A percentile compares a stretch with the other conserved stretches of the same genome.
Conservation (phyloP, 2,329 filamentous ascomycete species). For the Bisporella sp. region DNA sequence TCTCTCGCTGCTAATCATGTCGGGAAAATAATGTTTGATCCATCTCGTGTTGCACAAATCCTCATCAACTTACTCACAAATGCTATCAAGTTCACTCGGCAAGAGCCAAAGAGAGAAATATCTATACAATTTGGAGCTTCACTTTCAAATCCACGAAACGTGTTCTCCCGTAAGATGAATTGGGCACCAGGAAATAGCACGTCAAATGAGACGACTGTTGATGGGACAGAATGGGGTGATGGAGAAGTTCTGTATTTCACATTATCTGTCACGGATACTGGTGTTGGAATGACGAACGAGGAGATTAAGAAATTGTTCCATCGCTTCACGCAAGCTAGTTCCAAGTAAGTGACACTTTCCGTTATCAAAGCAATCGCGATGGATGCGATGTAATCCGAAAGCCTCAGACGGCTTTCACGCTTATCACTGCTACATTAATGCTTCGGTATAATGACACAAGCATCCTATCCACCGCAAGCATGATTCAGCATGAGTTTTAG, state of each 20-base stretch:
- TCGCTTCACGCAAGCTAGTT: constrained; percentile 70
- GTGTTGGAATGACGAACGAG: constrained; percentile 60
- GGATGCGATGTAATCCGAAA: too few relatives aligned
- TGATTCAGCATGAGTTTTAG: too few relatives aligned
- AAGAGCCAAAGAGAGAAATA: constrained; percentile 50
- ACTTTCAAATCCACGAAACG: constrained; percentile 15
- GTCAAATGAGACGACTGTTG: neutral
- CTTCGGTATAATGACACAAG: too few relatives aligned
- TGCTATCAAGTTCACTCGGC: constrained; percentile 73
- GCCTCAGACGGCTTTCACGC: too few relatives aligned
- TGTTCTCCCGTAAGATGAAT: constrained; percentile 21
- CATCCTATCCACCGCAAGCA: too few relatives aligned
- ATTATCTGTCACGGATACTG: constrained; percentile 70
- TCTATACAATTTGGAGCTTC: constrained; percentile 30
- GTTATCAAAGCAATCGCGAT: too few relatives aligned
- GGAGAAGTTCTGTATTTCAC: constrained; percentile 55
- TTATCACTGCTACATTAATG: too few relatives aligned
- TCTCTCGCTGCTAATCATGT: constrained; percentile 51
- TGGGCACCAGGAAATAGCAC: constrained; percentile 3
- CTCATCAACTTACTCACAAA: constrained; percentile 77
- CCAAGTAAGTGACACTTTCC: constrained; percentile 21
- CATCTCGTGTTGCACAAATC: constrained; percentile 69
- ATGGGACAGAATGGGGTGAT: constrained; percentile 26
- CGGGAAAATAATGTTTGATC: constrained; percentile 64
- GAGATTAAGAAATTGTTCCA: constrained; percentile 71